Evolutionary conservation across 352 stramenopile species (phyloP), one percentile per base, ranked within the genome.

Genomic region (Globisporangium rhizosaccharum): DNA sequence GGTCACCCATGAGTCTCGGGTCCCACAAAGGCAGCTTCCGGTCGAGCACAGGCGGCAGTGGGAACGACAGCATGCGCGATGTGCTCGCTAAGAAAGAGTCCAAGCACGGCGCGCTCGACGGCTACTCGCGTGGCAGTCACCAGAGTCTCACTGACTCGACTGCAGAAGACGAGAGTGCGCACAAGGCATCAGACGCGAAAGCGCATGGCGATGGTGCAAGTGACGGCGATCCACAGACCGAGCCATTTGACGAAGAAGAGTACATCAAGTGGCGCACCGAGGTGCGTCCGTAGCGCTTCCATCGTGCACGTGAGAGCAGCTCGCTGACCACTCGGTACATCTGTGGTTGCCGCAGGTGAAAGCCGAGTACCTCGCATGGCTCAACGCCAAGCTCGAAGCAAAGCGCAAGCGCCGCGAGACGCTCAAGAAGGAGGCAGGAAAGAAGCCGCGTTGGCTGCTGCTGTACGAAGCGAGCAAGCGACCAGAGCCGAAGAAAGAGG

Each of bases 321-420:
- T 36, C 9, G 33, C 33, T 37, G 33, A 37, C 33, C 9, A 7
- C 1, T 12, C 6, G 33, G 33, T 37, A 1, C 33, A 37, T 37
- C 3, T 37, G 33, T 37, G 33, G 33, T 10, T 11, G 3, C 33
- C 33, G 2, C 33, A 37, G 33, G 33, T 37, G 7, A 87, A 91
- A 65, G 75, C 82, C 17, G 77, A 91, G 65, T 91, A 91, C 54
- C 49, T 91, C 44, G 75, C 71, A 52, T 89, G 81, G 81, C 57
- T 89, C 45, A 79, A 75, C 42, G 75, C 75, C 51, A 88, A 88
- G 57, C 59, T 89, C 6, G 79, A 78, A 51, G 66, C 65, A 4
- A 79, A 72, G 56, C 77, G 78, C 54, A 66, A 61, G 42, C 76
- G 73, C 14, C 79, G 77, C 14, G 60, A 63, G 25, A 63, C 69